Evolutionary conservation across 495 filamentous ascomycete species (phyloP).

Genomic region (Penicillium parvum): DNA sequence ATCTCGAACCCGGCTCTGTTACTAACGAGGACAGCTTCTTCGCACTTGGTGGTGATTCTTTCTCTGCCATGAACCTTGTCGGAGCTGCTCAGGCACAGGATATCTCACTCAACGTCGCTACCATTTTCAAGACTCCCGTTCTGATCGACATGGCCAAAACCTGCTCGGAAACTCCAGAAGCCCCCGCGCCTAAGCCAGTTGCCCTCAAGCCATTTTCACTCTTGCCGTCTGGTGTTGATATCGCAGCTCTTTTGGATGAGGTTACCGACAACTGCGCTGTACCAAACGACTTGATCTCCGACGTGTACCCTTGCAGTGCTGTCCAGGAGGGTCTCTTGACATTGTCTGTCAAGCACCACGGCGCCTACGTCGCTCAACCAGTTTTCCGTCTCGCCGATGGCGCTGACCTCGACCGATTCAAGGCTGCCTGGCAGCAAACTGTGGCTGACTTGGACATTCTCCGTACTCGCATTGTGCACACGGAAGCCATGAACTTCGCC

Average conservation of each 20-base stretch:
- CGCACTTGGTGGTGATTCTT: conserved; percentile 51
- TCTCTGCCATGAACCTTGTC: conserved; percentile 53
- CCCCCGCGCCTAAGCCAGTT: conserved; percentile 3
- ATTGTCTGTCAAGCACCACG: conserved; percentile 50
- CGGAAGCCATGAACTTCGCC: conserved; percentile 40
- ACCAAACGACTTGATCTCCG: conserved; percentile 34
- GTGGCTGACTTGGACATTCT: conserved; percentile 49
- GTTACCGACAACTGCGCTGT: conserved; percentile 42
- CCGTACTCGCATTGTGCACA: conserved; percentile 52
- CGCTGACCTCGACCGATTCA: conserved; percentile 46
- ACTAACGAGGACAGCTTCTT: conserved; percentile 48
- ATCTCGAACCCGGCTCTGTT: conserved; percentile 37
- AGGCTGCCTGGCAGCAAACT: conserved; percentile 49
- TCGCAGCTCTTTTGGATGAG: conserved; percentile 39
- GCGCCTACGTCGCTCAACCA: conserved; percentile 50
- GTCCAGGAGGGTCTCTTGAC: conserved; percentile 68
- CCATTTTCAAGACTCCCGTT: conserved; percentile 46
- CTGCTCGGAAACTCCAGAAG: conserved; percentile 11
- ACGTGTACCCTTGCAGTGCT: conserved; percentile 66
- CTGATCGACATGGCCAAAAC: conserved; percentile 45
- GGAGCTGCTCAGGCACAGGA: conserved; percentile 40
- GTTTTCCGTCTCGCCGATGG: conserved; percentile 40
- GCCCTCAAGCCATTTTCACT: conserved; percentile 43
- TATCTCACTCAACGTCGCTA: conserved; percentile 44
- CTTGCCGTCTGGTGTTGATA: conserved; percentile 24